phyloP scores from a whole-genome alignment of 2,329 filamentous ascomycete species.

The Diaporthe helianthi region DNA sequence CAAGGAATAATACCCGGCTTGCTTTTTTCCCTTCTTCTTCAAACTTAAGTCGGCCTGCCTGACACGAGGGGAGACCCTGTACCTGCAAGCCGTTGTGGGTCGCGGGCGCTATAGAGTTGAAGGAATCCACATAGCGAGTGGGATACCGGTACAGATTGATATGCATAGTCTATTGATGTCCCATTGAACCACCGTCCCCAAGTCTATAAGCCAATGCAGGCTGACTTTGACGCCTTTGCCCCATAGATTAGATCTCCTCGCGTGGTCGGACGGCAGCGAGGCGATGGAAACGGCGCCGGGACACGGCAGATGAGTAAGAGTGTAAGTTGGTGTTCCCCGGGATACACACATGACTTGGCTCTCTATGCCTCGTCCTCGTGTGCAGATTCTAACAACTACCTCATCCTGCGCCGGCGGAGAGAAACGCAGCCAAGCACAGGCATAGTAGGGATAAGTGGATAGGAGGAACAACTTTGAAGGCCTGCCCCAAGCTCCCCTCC shows the following conservation, averaged over 20 bases:
- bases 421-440: background rate
- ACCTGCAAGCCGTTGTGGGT: background rate
- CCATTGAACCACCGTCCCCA: background rate
- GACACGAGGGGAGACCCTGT: conserved; percentile 5
- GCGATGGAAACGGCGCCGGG: conserved; percentile 6
- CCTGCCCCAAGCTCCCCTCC: background rate
- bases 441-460: background rate
- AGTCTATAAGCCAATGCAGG: background rate
- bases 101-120: background rate
- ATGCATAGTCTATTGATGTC: background rate
- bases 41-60: too few species aligned
- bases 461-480: background rate
- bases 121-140: background rate
- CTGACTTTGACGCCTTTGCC: conserved; percentile 9
- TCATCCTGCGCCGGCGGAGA: too few species aligned
- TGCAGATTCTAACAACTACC: too few species aligned
- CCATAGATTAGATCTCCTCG: too few species aligned
- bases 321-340: conserved; percentile 8
- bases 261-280: conserved; percentile 16
- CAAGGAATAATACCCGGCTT: background rate
- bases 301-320: conserved; percentile 19
- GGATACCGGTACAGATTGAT: too few species aligned
- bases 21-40: background rate
- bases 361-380: background rate
- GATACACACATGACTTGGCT: conserved; percentile 1